Conservation (phyloP, 305 asterid genomes). For the Fraxinus greggii region DNA sequence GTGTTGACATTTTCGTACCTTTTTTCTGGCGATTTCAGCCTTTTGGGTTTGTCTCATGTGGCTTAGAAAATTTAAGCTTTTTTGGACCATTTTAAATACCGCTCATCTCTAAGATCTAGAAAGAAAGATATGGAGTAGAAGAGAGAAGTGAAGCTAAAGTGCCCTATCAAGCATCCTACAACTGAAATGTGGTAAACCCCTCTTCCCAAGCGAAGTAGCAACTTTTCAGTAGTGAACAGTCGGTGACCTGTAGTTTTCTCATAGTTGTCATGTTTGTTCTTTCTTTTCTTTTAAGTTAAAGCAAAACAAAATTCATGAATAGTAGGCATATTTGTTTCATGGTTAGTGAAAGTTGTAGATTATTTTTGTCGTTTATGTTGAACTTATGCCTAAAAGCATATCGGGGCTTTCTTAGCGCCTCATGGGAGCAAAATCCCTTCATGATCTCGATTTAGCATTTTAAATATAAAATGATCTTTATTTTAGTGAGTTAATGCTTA, state of each 20-base stretch:
- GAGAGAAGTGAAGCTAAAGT: background rate
- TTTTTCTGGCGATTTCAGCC: background rate
- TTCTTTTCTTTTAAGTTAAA: background rate
- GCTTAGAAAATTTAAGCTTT: background rate
- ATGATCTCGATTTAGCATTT: background rate
- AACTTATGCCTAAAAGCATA: background rate
- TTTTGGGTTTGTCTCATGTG: background rate
- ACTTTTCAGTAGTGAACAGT: background rate
- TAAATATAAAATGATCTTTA: too few relatives aligned
- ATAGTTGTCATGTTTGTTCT: background rate
- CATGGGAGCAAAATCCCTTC: background rate
- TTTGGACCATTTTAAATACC: background rate
- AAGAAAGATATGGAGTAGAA: background rate
- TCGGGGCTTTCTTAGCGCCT: background rate
- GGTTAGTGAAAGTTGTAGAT: background rate
- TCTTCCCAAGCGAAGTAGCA: background rate
- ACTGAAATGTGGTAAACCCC: background rate
- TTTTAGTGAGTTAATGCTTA: too few relatives aligned
- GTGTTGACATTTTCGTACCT: background rate
- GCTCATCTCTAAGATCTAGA: background rate
- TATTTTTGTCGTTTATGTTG: background rate
- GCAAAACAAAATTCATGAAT: background rate
- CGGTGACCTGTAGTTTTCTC: background rate
- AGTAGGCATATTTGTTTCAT: background rate
- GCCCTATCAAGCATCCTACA: background rate